phyloP scores from a whole-genome alignment of 306 rosid genomes.

The Fragaria nilgerrensis region DNA sequence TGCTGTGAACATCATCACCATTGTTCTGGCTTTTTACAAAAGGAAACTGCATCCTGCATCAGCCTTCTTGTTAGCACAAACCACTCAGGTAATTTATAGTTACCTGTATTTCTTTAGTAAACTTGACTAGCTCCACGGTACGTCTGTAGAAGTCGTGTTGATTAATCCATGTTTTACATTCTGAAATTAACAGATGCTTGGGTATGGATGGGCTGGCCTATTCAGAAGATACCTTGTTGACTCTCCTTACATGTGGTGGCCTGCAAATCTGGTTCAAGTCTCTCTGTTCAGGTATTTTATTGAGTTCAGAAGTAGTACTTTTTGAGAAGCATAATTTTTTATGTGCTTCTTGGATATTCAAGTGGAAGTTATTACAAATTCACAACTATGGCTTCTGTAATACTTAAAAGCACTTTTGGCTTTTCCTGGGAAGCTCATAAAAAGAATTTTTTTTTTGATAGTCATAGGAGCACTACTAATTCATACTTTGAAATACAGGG shows the following conservation, averaged over 20 bases:
- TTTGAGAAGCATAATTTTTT: not conserved
- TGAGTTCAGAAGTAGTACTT: not conserved
- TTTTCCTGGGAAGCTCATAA: not conserved
- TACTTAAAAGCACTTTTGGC: not conserved
- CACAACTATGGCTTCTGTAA: not conserved
- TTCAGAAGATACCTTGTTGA: slow-evolving; percentile 80
- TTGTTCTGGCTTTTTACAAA: slow-evolving; percentile 82
- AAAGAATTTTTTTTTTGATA: not conserved
- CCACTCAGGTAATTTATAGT: slow-evolving; percentile 64
- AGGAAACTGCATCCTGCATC: slow-evolving; percentile 53
- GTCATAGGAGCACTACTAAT: not conserved
- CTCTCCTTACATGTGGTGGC: slow-evolving; percentile 99
- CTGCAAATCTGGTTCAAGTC: slow-evolving; percentile 75
- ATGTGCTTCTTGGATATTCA: not conserved
- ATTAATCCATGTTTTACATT: not conserved
- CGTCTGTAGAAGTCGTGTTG: not conserved
- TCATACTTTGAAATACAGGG: slow-evolving; percentile 43
- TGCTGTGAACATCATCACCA: slow-evolving; percentile 68
- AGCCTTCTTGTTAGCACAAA: slow-evolving; percentile 57
- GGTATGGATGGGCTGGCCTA: slow-evolving; percentile 95
- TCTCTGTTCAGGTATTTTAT: slow-evolving; percentile 69
- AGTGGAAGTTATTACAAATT: not conserved
- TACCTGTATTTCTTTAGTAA: not conserved
- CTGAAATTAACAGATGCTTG: slow-evolving; percentile 64
- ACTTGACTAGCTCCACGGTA: not conserved